Conservation (phyloP, 2,329 filamentous ascomycete species). For the Tolypocladium ovalisporum region DNA sequence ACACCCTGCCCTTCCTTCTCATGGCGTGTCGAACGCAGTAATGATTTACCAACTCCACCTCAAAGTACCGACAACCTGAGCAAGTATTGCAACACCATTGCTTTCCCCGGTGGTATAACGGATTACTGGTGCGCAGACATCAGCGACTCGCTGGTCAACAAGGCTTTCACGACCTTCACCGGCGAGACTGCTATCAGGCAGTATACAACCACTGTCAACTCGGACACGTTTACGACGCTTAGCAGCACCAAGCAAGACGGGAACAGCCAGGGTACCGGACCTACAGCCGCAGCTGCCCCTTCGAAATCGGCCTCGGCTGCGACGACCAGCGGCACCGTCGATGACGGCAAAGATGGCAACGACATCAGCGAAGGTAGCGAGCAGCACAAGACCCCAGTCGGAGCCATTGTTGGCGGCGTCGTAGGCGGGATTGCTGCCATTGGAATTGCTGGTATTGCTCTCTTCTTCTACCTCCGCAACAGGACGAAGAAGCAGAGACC, state of each 20-base stretch:
- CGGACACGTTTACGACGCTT: not conserved
- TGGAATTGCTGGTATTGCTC: slow-evolving; percentile 15
- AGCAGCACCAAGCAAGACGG: not conserved
- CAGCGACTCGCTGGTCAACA: slow-evolving; percentile 20
- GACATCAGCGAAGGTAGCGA: not conserved
- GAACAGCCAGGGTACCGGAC: not conserved
- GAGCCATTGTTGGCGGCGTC: slow-evolving; percentile 26
- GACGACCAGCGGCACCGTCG: not conserved
- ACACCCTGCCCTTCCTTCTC: not conserved
- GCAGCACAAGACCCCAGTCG: slow-evolving; percentile 13
- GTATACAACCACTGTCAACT: not conserved
- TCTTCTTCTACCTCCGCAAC: slow-evolving; percentile 19
- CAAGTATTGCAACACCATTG: slow-evolving; percentile 35
- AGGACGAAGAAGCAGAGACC: slow-evolving; percentile 15
- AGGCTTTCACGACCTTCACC: slow-evolving; percentile 27
- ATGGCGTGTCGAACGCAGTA: not conserved
- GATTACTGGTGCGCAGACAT: slow-evolving; percentile 33
- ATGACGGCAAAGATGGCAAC: slow-evolving; percentile 1
- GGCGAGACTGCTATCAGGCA: slow-evolving; percentile 18
- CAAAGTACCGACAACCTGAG: slow-evolving; percentile 21
- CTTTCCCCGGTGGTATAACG: slow-evolving; percentile 26
- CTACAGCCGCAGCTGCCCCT: not conserved
- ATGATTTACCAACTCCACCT: not conserved
- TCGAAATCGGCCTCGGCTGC: not conserved
- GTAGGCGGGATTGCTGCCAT: slow-evolving; percentile 24